Evolutionary conservation across 2,329 filamentous ascomycete genomes (phyloP), one percentile per base, ranked within the genome.

Genomic region (Fusarium dimerum): DNA sequence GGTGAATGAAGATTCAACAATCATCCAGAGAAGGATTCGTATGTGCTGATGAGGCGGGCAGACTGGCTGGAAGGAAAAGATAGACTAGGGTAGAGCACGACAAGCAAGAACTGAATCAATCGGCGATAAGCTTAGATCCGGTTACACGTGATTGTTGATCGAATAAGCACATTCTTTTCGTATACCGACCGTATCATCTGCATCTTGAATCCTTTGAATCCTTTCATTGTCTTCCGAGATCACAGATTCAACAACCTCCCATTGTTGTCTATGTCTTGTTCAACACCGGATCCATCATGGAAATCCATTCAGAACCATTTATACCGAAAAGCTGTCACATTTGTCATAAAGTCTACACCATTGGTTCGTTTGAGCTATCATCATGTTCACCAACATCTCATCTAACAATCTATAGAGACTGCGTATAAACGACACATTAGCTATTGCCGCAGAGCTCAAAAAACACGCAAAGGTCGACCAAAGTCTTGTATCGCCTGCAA

Each of bases 361-460:
- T 54, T 26, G 62, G 64, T 66, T 39, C 6, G 20, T 13, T 2
- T 2, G 5, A 8, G 9, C 7, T 26, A 5, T 9, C 6, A n/a
- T 26, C 6, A 2, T 11, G 6, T n/a, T 5, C 1, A 10, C 3
- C 17, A n/a, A 6, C 26, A n/a, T 9, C 1, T 17, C 13, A 15
- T 7, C 26, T 2, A 55, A 17, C 8, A 1, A 10, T 2, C 1
- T 1, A 6, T n/a, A 66, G 64, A 62, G 17, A 47, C 61, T 2
- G 46, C 62, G 1, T 67, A 48, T 18, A 65, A 56, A 13, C 65
- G 65, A 0, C 65, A 67, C 38, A 30, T 66, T 5, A 61, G 56
- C 9, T 67, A 67, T 1, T 67, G 65, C 8, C 59, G 51, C 1
- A 59, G 59, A 10, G 65, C 65, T 1, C 61, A 65, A 15, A n/a